Evolutionary conservation across 192 early-diverging fungal species (phyloP), one percentile per base, ranked within the genome.

Genomic region (Coemansia sp.): DNA sequence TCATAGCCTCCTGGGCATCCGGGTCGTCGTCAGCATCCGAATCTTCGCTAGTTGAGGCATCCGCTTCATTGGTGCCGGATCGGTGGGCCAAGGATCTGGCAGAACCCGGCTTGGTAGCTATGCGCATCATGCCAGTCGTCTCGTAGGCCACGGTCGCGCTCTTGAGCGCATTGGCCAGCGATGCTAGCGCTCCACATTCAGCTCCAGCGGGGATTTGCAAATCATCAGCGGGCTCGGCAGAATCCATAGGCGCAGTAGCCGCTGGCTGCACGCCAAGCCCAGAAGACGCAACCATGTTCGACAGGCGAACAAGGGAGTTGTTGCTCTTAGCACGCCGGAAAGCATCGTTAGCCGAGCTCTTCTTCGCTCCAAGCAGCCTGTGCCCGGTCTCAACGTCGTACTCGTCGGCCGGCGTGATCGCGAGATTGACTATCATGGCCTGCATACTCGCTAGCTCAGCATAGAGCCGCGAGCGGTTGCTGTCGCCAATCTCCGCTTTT

Each of bases 351-450:
- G 79, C 65, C 2, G 35, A 39, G 3, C 5, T 24, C 24, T 24
- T 26, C 13, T 70, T 65, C 0, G 36, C 21, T 18, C 36, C 14
- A 10, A 82, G 56, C 24, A 82, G 45, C 43, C 16, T 13, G 14
- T 76, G 63, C 2, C 73, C 79, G 1, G 26, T 39, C 1, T 45
- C 51, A 6, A 67, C 79, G 16, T 65, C 65, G 39, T 82, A 82
- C 43, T 76, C 65, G 26, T 67, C 40, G 21, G 63, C 48, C 9
- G 79, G 79, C 5, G 79, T 73, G 53, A 82, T 57, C 13, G 62
- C 63, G 11, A 82, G 57, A n/a, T 82, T 76, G 18, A 65, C 38
- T 5, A 73, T 20, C 51, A 67, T 67, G 8, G 79, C 63, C 57
- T 70, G 73, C 64, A 74, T 34, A 18, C 37, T 37, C 9, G 67